Percentiles rank a stretch among this genome's conserved stretches.
phyloP scores from a whole-genome alignment of 2,329 filamentous ascomycete species.

The Penicillium sp. region DNA sequence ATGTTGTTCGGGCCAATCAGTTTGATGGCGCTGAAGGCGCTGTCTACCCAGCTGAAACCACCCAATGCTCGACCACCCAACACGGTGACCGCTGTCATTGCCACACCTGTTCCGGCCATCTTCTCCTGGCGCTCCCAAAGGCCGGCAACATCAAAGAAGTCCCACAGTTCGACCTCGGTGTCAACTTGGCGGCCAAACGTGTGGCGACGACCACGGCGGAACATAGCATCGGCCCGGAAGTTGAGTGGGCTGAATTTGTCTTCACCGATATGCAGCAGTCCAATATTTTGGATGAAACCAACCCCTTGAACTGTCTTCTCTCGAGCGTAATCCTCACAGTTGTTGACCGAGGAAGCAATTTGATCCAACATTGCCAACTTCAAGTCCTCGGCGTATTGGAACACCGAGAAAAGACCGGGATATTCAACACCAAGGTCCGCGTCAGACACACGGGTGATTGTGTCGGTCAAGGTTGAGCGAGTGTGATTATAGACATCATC shows the following conservation, averaged over 20 bases:
- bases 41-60: constrained; percentile 85
- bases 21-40: constrained; percentile 77
- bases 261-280: constrained; percentile 78
- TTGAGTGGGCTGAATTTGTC: constrained; percentile 82
- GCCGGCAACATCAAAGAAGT: constrained; percentile 87
- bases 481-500: constrained; percentile 84
- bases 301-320: constrained; percentile 76
- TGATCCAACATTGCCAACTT: constrained; percentile 89
- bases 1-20: constrained; percentile 80
- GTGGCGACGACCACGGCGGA: constrained; percentile 74
- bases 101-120: constrained; percentile 90
- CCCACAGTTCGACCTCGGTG: constrained; percentile 82
- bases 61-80: constrained; percentile 80
- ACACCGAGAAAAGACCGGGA: constrained; percentile 79
- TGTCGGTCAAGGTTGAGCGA: constrained; percentile 70
- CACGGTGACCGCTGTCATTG: constrained; percentile 85
- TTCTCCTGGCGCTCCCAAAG: constrained; percentile 92
- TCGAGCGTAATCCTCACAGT: constrained; percentile 85
- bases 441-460: constrained; percentile 76
- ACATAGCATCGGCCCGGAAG: constrained; percentile 94
- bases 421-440: constrained; percentile 81
- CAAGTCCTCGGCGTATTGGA: constrained; percentile 90
- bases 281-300: constrained; percentile 83
- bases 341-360: constrained; percentile 74
- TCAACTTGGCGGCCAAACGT: constrained; percentile 81